Percentiles rank a stretch among this genome's conserved stretches.
Conservation (phyloP, 768 basidiomycete species). For the Trametes sanguinea region DNA sequence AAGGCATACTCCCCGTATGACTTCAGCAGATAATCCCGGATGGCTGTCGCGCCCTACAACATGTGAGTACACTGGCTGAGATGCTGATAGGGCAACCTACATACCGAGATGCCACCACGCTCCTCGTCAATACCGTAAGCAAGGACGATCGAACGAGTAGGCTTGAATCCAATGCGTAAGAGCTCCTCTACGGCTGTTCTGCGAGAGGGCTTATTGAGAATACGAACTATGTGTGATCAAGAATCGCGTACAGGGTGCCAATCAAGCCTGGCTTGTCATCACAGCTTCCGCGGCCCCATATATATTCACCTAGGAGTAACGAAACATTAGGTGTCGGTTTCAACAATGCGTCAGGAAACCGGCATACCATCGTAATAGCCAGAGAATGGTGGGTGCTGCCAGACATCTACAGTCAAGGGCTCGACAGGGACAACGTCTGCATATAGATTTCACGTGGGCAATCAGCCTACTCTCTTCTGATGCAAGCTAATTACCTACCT, state of each 20-base stretch:
- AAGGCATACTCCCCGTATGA: conserved; percentile 73
- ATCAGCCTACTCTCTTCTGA: not conserved
- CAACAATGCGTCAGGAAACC: not conserved
- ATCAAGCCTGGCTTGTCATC: conserved; percentile 81
- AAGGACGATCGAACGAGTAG: conserved; percentile 43
- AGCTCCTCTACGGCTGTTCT: conserved; percentile 49
- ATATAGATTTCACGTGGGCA: not conserved
- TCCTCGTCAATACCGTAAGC: conserved; percentile 57
- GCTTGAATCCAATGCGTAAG: conserved; percentile 46
- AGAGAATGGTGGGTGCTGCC: conserved; percentile 61
- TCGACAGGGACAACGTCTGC: conserved; percentile 66
- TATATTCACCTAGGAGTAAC: conserved; percentile 46
- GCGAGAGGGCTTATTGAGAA: no score
- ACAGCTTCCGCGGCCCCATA: conserved; percentile 76
- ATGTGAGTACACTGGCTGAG: not conserved
- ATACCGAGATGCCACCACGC: conserved; percentile 25
- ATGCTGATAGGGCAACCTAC: no score
- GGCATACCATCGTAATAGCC: conserved; percentile 54
- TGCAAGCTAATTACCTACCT: conserved; percentile 38
- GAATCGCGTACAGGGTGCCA: conserved; percentile 51
- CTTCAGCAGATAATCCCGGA: conserved; percentile 50
- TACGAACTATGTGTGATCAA: not conserved
- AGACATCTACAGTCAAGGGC: conserved; percentile 47
- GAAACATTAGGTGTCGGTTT: not conserved
- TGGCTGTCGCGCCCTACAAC: conserved; percentile 53